A percentile compares a stretch with the other conserved stretches of the same genome.
Evolutionary conservation across 371 early-diverging fungal species (phyloP).

Genomic region (Amoeboaphelidium protococcarum): DNA sequence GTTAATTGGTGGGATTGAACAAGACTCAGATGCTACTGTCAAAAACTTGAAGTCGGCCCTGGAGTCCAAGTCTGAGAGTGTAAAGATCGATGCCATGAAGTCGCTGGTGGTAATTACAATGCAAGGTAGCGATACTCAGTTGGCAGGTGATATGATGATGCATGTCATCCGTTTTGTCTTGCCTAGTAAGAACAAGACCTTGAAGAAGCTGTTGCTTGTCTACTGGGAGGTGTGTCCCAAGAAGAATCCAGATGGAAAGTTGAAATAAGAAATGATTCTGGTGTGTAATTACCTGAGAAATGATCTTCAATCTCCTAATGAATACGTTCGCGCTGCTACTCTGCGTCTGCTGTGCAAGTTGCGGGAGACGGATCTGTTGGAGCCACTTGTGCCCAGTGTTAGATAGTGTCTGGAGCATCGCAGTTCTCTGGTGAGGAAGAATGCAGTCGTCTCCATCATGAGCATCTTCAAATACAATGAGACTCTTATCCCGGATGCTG

Average conservation of each 20-base stretch:
- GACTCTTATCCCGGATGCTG: constrained; percentile 79
- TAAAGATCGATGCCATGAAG: constrained; percentile 73
- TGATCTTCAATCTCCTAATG: constrained; percentile 95
- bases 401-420: constrained; percentile 79
- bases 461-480: constrained; percentile 62
- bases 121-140: constrained; percentile 30
- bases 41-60: background rate
- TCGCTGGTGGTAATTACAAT: no score
- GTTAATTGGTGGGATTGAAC: background rate
- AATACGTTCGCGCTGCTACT: constrained; percentile 87
- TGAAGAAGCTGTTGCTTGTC: constrained; percentile 76
- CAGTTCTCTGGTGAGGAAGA: constrained; percentile 88
- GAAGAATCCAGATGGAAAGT: constrained; percentile 62
- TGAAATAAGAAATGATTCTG: constrained; percentile 83
- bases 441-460: constrained; percentile 79
- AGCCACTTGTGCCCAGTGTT: constrained; percentile 71
- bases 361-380: constrained; percentile 70
- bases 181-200: constrained; percentile 48
- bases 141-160: constrained; percentile 81
- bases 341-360: constrained; percentile 85
- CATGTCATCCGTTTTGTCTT: constrained; percentile 86
- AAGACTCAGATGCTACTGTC: background rate
- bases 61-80: background rate
- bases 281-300: constrained; percentile 90
- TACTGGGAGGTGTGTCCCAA: constrained; percentile 94